Evolutionary conservation across 257 asterid species (phyloP), one percentile per base, ranked within the genome.

Genomic region (Capsicum baccatum): DNA sequence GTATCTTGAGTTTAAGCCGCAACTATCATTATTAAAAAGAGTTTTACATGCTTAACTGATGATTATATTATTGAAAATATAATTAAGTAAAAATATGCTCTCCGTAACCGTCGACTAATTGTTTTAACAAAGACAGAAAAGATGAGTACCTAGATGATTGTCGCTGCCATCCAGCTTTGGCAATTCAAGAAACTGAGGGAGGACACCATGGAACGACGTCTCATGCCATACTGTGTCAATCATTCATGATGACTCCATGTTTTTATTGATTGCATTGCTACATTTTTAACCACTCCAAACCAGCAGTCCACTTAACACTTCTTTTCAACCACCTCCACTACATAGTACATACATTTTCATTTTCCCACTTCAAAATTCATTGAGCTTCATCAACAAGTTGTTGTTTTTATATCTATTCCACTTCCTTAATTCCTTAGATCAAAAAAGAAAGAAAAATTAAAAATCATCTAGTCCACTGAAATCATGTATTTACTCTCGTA

Each of bases 131-230:
- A 39, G 44, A 37, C 42, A 39, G 4, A 39, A 39, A 39, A 39
- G 10, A 19, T 12, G 1, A 10, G 10, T 74, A 76, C 81, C 81
- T 76, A 76, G 81, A 76, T 76, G 81, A 76, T 76, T 50, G 79
- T 76, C 80, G 63, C 62, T 66, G 57, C 58, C 82, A 81, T 87
- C 89, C 42, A 85, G 79, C 91, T 90, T 91, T 8, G 94, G 92
- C 37, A 89, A 88, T 39, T 89, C 92, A 71, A 91, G 88, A 67
- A 88, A 89, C 63, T 90, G 93, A 58, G 91, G 87, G 60, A 66
- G 2, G n/a, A 82, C 68, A 55, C 58, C 85, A 60, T 83, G 48
- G 47, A 79, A 85, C 87, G 26, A 79, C 88, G 35, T 83, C 88
- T 76, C 33, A 26, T 26, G 33, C 33, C 33, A 26, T 26, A 26